phyloP scores from a whole-genome alignment of 2,329 filamentous ascomycete genomes.

The Didymella keratinophila region DNA sequence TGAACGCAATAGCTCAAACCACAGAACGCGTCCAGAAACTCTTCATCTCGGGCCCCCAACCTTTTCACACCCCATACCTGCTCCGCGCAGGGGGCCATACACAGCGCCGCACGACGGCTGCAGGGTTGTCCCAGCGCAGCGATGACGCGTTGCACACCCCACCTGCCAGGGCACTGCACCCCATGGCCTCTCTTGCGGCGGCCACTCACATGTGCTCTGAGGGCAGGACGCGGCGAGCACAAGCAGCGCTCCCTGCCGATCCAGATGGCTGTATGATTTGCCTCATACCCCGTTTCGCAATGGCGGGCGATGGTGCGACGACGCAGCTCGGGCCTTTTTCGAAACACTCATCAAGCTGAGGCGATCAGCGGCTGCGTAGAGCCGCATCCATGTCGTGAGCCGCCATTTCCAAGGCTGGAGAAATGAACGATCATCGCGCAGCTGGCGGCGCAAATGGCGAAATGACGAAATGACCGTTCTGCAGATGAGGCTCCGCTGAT shows the following conservation, averaged over 20 bases:
- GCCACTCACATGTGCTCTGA: background rate
- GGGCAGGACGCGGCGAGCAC: conserved; percentile 7
- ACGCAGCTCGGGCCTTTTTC: conserved; percentile 14
- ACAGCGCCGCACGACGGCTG: conserved; percentile 6
- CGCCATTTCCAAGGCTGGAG: background rate
- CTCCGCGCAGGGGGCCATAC: conserved; percentile 9
- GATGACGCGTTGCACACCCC: conserved; percentile 21
- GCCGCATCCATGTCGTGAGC: background rate
- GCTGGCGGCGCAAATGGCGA: too few species aligned
- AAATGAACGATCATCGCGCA: background rate
- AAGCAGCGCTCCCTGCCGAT: conserved; percentile 15
- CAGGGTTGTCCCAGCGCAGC: conserved; percentile 16
- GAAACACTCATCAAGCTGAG: conserved; percentile 18
- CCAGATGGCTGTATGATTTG: conserved; percentile 4
- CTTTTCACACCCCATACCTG: conserved; percentile 1
- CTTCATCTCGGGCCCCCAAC: conserved; percentile 13
- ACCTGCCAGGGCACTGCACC: too few species aligned
- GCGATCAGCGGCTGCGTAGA: conserved; percentile 14
- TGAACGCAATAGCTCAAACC: conserved; percentile 10
- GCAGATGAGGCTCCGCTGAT: conserved; percentile 23
- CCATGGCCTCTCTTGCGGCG: background rate
- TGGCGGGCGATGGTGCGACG: conserved; percentile 18
- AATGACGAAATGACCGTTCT: background rate
- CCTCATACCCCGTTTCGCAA: conserved; percentile 10
- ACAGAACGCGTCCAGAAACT: conserved; percentile 7